A percentile compares a stretch with the other conserved stretches of the same genome.
Conservation (phyloP, 2,329 filamentous ascomycete species). For the Bimuria novae-zelandiae region DNA sequence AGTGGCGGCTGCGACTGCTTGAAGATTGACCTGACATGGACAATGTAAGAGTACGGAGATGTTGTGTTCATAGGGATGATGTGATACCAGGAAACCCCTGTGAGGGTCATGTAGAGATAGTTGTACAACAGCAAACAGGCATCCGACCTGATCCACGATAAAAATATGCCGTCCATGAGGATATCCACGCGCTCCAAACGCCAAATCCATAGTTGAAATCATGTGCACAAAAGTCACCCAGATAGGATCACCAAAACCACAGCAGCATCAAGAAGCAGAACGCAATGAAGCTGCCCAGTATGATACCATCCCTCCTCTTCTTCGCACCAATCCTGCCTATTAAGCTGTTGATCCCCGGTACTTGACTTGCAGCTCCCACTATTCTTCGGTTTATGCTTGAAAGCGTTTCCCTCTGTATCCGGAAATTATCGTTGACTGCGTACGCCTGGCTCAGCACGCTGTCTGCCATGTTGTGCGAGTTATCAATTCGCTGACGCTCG, state of each 20-base stretch:
- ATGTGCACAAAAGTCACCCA: slow-evolving; percentile 25
- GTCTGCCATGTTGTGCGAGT: slow-evolving; percentile 87
- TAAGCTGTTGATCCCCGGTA: slow-evolving; percentile 89
- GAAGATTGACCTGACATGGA: not conserved
- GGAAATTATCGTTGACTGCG: slow-evolving; percentile 91
- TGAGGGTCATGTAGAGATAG: slow-evolving; percentile 27
- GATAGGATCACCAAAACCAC: slow-evolving; percentile 52
- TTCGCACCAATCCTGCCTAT: slow-evolving; percentile 93
- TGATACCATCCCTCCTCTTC: slow-evolving; percentile 92
- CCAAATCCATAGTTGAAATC: slow-evolving; percentile 28
- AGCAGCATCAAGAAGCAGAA: slow-evolving; percentile 88
- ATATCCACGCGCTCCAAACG: slow-evolving; percentile 22
- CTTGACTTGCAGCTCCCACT: slow-evolving; percentile 83
- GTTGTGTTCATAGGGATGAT: not conserved
- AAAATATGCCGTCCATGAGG: slow-evolving; percentile 22
- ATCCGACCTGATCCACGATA: slow-evolving; percentile 13
- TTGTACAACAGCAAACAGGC: slow-evolving; percentile 35
- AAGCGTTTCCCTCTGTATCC: slow-evolving; percentile 83
- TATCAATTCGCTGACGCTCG: slow-evolving; percentile 83
- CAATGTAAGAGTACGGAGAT: not conserved
- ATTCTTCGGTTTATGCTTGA: slow-evolving; percentile 89
- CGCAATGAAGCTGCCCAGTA: slow-evolving; percentile 88
- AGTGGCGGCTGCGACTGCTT: not conserved
- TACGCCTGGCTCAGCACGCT: slow-evolving; percentile 93
- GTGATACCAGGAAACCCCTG: slow-evolving; percentile 14